These are phyloP conservation scores for Globisporangium ultimum DNA, from an alignment of 352 stramenopile species.

Conservation along the genomic window DNA sequence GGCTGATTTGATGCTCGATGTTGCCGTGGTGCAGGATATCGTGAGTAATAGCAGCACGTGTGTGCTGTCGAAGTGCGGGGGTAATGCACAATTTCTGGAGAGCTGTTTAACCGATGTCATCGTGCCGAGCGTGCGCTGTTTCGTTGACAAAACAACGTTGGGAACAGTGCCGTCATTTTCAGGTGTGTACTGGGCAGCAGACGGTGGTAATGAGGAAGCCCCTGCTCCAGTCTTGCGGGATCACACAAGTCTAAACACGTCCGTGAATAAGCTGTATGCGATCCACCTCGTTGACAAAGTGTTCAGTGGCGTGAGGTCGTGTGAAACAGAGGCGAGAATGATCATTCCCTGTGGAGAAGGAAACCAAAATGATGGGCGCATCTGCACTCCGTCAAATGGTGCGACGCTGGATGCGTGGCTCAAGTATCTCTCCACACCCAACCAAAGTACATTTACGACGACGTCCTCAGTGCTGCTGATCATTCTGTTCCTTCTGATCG, in stretches of 20 bases:
- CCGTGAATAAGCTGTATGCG: slow-evolving; percentile 38
- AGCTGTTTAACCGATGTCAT: slow-evolving; percentile 33
- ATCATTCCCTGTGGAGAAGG: slow-evolving; percentile 65
- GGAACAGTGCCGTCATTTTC: slow-evolving; percentile 15
- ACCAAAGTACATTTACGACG: slow-evolving; percentile 45
- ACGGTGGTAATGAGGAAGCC: slow-evolving; percentile 46
- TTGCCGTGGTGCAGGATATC: slow-evolving; percentile 30
- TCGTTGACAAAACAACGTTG: slow-evolving; percentile 37
- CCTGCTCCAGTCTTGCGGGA: slow-evolving; percentile 48
- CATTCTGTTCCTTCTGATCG: slow-evolving; percentile 32
- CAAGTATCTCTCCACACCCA: slow-evolving; percentile 28
- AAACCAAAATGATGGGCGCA: slow-evolving; percentile 36
- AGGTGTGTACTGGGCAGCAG: slow-evolving; percentile 60
- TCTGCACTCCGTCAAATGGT: slow-evolving; percentile 33
- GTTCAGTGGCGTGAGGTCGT: slow-evolving; percentile 50
- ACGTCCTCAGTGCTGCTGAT: slow-evolving; percentile 45
- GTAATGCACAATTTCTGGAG: slow-evolving; percentile 51
- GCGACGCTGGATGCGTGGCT: slow-evolving; percentile 62
- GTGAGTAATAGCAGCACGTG: slow-evolving; percentile 17
- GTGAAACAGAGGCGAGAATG: slow-evolving; percentile 44
- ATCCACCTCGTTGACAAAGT: slow-evolving; percentile 43
- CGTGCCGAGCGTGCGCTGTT: slow-evolving; percentile 33
- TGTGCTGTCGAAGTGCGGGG: slow-evolving; percentile 28
- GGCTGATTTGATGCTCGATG: slow-evolving; percentile 50
- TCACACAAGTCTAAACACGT: slow-evolving; percentile 26